Evolutionary conservation across 768 basidiomycete genomes (phyloP).

Genomic region (Psilocybe subaeruginosa): DNA sequence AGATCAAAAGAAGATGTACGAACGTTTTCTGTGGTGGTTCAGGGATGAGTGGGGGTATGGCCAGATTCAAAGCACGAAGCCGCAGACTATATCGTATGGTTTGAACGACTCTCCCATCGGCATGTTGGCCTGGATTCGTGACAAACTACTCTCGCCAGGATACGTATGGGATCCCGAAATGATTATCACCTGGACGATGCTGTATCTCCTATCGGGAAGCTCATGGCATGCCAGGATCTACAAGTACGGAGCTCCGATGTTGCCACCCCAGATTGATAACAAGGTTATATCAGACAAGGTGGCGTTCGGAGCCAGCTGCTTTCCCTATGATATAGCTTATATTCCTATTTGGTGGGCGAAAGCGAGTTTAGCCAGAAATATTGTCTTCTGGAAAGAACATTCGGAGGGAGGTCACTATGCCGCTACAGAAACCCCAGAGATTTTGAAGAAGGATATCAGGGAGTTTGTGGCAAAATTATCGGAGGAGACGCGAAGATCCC

Average conservation of each 20-base stretch:
- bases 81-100: conserved; percentile 48
- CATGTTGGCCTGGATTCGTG: conserved; percentile 48
- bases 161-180: conserved; percentile 31
- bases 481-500: not conserved
- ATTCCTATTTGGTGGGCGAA: conserved; percentile 45
- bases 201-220: conserved; percentile 37
- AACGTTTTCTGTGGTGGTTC: conserved; percentile 29
- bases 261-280: conserved; percentile 18
- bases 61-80: conserved; percentile 40
- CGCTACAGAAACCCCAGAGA: conserved; percentile 40
- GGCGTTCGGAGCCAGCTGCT: conserved; percentile 43
- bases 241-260: conserved; percentile 25
- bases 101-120: conserved; percentile 56
- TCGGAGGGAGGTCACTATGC: conserved; percentile 49
- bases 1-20: conserved; percentile 32
- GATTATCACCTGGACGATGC: conserved; percentile 41
- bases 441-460: conserved; percentile 38
- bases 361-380: conserved; percentile 36
- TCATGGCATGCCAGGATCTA: conserved; percentile 37
- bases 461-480: conserved; percentile 25
- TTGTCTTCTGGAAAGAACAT: conserved; percentile 47
- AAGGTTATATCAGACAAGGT: conserved; percentile 26
- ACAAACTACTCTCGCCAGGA: conserved; percentile 33
- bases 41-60: conserved; percentile 37
- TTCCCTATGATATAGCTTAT: conserved; percentile 40